Evolutionary conservation across 192 early-diverging fungal genomes (phyloP), one percentile per base, ranked within the genome.

Genomic region (Podila epigama): DNA sequence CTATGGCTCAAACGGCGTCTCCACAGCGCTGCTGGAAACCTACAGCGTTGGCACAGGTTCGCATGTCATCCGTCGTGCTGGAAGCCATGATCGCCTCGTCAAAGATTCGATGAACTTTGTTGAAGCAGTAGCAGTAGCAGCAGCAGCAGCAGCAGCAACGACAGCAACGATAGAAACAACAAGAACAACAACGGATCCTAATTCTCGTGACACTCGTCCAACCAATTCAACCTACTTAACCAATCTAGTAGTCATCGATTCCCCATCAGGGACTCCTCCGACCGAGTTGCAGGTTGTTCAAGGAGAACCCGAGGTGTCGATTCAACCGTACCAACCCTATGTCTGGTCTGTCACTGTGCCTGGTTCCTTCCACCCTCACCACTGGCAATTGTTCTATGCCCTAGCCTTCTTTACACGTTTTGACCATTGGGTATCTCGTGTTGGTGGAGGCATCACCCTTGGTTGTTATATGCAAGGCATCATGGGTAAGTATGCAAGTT

Each of bases 301-400:
- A 9, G 20, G 25, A 7, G 56, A 70, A 5, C 13, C 25, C 6
- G 58, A 60, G 52, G 41, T 62, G 5, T 2, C 42, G 39, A 39
- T 68, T 25, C 65, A 48, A 16, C 66, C 73, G 0, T 77, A 59
- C 40, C 27, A 44, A 31, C 48, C 73, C 3, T 77, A 77, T 60
- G 66, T 77, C 22, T 77, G 73, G 73, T 64, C 73, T 1, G 73
- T 36, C 9, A 54, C 57, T 12, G 58, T 63, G 5, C 62, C 58
- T 11, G 72, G 78, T 13, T 29, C 53, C n/a, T 68, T 92, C 41
- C 92, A 94, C 68, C 66, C 90, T 48, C 93, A 94, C 69, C 93
- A 94, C 63, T 94, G 93, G 93, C 90, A 92, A 64, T 87, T 94
- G 33, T 94, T 94, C 66, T 94, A 93, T 79, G 84, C 81, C 11